phyloP scores from a whole-genome alignment of 2,329 filamentous ascomycete genomes.

The Trichoderma lentiforme region DNA sequence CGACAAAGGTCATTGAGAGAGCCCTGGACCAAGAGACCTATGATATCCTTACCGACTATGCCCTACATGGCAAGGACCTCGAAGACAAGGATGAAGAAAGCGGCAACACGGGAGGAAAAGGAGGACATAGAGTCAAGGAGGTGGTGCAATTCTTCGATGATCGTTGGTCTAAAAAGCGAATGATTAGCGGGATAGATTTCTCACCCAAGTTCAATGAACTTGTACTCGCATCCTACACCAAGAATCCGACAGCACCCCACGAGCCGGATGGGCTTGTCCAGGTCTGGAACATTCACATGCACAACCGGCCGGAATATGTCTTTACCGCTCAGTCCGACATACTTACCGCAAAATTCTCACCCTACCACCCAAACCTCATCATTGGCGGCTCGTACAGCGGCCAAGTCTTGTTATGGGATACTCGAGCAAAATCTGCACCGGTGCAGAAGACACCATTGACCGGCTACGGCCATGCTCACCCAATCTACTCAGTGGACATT shows the following conservation, averaged over 20 bases:
- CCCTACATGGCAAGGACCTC: slow-evolving; percentile 69
- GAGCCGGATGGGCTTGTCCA: slow-evolving; percentile 92
- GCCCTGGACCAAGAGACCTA: slow-evolving; percentile 88
- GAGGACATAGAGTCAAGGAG: slow-evolving; percentile 75
- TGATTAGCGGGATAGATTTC: slow-evolving; percentile 94
- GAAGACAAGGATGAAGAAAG: slow-evolving; percentile 80
- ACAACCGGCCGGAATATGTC: slow-evolving; percentile 90
- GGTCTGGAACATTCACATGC: slow-evolving; percentile 95
- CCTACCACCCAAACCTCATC: slow-evolving; percentile 94
- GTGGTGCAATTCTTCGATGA: slow-evolving; percentile 92
- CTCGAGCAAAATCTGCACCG: slow-evolving; percentile 79
- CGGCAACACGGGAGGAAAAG: slow-evolving; percentile 67
- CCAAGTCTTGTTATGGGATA: slow-evolving; percentile 96
- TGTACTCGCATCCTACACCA: slow-evolving; percentile 91
- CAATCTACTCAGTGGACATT: slow-evolving; percentile 91
- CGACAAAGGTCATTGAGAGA: slow-evolving; percentile 94
- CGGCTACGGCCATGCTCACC: slow-evolving; percentile 91
- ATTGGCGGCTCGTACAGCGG: slow-evolving; percentile 95
- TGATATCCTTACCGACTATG: slow-evolving; percentile 93
- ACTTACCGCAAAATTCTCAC: slow-evolving; percentile 94
- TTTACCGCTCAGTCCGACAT: slow-evolving; percentile 97
- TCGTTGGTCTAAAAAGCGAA: slow-evolving; percentile 93
- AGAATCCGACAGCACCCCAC: slow-evolving; percentile 91
- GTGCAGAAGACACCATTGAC: slow-evolving; percentile 96
- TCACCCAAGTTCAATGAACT: slow-evolving; percentile 94